Evolutionary conservation across 2,329 filamentous ascomycete genomes (phyloP).

Genomic region (Pseudogymnoascus sp.): DNA sequence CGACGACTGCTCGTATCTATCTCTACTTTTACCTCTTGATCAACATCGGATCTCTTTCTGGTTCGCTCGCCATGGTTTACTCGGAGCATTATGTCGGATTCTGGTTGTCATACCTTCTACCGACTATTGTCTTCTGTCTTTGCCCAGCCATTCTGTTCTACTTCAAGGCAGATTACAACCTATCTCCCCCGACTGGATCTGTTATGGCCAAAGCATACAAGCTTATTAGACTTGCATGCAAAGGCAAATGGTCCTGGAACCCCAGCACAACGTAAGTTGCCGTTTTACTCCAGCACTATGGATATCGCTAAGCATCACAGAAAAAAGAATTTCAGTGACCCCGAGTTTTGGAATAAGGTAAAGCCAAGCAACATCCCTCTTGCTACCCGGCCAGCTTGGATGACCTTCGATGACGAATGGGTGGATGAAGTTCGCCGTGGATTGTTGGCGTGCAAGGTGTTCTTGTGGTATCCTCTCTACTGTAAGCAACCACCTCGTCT

Average conservation of each 20-base stretch:
- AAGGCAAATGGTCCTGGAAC: slow-evolving; percentile 57
- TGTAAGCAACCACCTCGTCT: slow-evolving; percentile 24
- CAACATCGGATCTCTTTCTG: slow-evolving; percentile 55
- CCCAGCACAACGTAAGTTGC: slow-evolving; percentile 35
- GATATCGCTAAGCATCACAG: neutral
- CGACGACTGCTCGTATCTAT: slow-evolving; percentile 55
- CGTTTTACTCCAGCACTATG: neutral
- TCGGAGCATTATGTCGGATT: slow-evolving; percentile 71
- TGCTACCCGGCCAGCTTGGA: slow-evolving; percentile 57
- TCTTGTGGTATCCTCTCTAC: slow-evolving; percentile 48
- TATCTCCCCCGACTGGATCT: slow-evolving; percentile 63
- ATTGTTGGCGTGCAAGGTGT: slow-evolving; percentile 63
- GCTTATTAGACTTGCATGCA: slow-evolving; percentile 54
- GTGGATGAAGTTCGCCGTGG: slow-evolving; percentile 72
- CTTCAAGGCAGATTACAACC: slow-evolving; percentile 54
- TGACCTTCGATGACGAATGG: slow-evolving; percentile 79
- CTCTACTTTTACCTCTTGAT: slow-evolving; percentile 67
- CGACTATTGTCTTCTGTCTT: slow-evolving; percentile 57
- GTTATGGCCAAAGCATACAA: slow-evolving; percentile 61
- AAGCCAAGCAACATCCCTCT: slow-evolving; percentile 59
- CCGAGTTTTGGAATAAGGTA: slow-evolving; percentile 58
- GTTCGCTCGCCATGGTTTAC: slow-evolving; percentile 63
- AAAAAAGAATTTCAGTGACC: slow-evolving; percentile 41
- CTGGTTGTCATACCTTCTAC: slow-evolving; percentile 64
- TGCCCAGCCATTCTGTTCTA: slow-evolving; percentile 55